Percentiles rank a stretch among this genome's conserved stretches.
Evolutionary conservation across 2,329 filamentous ascomycete genomes (phyloP).

Genomic region (Ascocoryne sarcoides): DNA sequence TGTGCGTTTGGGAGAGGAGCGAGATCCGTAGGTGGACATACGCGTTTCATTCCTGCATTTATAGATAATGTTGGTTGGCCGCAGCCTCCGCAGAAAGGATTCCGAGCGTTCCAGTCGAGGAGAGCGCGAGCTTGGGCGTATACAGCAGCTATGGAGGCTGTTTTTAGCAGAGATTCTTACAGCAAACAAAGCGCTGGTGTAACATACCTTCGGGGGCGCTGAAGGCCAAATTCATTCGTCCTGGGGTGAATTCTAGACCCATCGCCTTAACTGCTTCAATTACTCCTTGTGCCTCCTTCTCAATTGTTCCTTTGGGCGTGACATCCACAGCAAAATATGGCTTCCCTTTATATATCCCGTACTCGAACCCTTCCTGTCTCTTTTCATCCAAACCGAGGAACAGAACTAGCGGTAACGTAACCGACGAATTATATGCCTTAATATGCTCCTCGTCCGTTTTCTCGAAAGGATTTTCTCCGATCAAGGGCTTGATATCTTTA

Average conservation of each 20-base stretch:
- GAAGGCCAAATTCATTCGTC: conserved; percentile 45
- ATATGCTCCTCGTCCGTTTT: conserved; percentile 65
- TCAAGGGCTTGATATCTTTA: conserved; percentile 59
- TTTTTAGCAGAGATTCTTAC: background rate
- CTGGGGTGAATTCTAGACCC: conserved; percentile 58
- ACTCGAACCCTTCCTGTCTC: conserved; percentile 39
- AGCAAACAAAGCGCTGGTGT: background rate
- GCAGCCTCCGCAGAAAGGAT: conserved; percentile 86
- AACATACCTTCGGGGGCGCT: conserved; percentile 39
- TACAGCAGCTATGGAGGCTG: conserved; percentile 57
- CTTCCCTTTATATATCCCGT: conserved; percentile 62
- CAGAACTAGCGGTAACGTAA: conserved; percentile 61
- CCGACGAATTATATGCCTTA: conserved; percentile 62
- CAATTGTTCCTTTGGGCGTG: conserved; percentile 58
- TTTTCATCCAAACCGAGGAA: conserved; percentile 78
- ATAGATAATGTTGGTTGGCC: conserved; percentile 72
- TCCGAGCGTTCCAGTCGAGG: conserved; percentile 89
- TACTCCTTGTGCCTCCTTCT: conserved; percentile 52
- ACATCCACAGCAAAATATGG: conserved; percentile 90
- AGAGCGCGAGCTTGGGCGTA: conserved; percentile 84
- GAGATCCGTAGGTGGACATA: conserved; percentile 64
- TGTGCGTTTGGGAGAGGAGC: conserved; percentile 29
- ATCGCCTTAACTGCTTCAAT: conserved; percentile 49
- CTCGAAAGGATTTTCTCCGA: conserved; percentile 63
- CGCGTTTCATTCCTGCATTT: conserved; percentile 72